Evolutionary conservation across 139 green algal genomes (phyloP), one percentile per base, ranked within the genome.

Genomic region (Coccomyxa sp.): DNA sequence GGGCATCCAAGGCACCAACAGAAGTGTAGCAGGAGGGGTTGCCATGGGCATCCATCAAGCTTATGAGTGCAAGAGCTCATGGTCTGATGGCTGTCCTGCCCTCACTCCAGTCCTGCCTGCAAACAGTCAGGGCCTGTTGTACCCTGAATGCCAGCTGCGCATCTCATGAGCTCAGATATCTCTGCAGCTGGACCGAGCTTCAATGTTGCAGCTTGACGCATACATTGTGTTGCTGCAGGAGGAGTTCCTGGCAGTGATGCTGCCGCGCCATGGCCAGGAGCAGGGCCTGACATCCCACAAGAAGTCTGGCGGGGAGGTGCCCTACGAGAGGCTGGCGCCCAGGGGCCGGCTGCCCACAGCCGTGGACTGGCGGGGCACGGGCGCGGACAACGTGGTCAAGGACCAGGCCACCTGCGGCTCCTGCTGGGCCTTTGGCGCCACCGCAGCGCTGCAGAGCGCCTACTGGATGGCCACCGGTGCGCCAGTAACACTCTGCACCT

Each of bases 401-500:
- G 91, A 96, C 68, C 92, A 95, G 82, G 91, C 86, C 5, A 75
- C 77, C 39, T 94, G 89, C 75, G 90, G 89, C n/a, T 82, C 50
- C 40, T 91, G 88, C 82, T 91, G 87, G 76, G 81, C 80, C 0
- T 92, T 90, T 79, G 81, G 79, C 38, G 81, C 88, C 12, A 84
- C 83, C 37, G 91, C 87, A 27, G 85, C 89, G 0, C 71, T 95
- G 55, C 89, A 96, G 77, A 80, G 79, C 18, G 91, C 91, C 35
- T 82, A 88, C 70, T 93, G 84, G 41, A 68, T 91, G 39, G 71
- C 78, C 2, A 94, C 88, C 24, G 89, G 91, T 78, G 75, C 8
- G n/a, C 0, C n/a, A n/a, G n/a, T n/a, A n/a, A n/a, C n/a, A n/a
- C n/a, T n/a, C n/a, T n/a, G n/a, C n/a, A n/a, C n/a, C n/a, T n/a